Conservation (phyloP, 768 basidiomycete species). For the Phanerodontia chrysosporium region DNA sequence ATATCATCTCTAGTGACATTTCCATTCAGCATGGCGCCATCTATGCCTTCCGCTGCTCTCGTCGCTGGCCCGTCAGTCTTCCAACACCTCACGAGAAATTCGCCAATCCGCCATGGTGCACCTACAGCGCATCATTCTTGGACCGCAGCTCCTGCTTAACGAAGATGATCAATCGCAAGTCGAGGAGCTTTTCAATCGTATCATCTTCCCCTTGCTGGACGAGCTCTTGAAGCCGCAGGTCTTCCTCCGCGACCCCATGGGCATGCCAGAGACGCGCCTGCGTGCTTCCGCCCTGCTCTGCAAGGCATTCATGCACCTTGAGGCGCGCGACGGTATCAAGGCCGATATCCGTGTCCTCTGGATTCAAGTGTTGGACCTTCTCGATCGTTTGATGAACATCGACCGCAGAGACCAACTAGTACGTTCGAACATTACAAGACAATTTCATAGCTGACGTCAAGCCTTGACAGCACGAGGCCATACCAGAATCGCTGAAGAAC, state of each 20-base stretch:
- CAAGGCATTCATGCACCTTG: conserved; percentile 94
- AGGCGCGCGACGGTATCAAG: conserved; percentile 63
- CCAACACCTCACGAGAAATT: conserved; percentile 79
- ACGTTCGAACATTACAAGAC: conserved; percentile 25
- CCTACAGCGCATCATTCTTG: conserved; percentile 74
- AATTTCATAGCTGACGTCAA: not conserved
- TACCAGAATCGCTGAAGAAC: conserved; percentile 96
- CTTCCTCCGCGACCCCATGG: conserved; percentile 71
- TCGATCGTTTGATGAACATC: conserved; percentile 85
- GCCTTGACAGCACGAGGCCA: conserved; percentile 74
- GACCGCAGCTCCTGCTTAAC: conserved; percentile 62
- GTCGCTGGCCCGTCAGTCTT: conserved; percentile 75
- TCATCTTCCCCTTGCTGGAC: conserved; percentile 89
- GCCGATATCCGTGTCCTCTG: conserved; percentile 73
- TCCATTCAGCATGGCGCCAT: conserved; percentile 62
- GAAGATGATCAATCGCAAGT: conserved; percentile 58
- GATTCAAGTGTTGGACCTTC: conserved; percentile 83
- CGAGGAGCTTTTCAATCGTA: conserved; percentile 81
- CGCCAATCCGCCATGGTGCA: conserved; percentile 46
- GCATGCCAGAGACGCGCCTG: conserved; percentile 88
- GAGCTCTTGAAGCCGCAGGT: conserved; percentile 85
- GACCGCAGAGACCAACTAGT: conserved; percentile 87
- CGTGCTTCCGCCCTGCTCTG: conserved; percentile 87
- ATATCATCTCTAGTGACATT: not conserved
- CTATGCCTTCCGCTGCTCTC: conserved; percentile 71